Conservation (phyloP, 805 yeast genomes). For the Lachancea sp. region DNA sequence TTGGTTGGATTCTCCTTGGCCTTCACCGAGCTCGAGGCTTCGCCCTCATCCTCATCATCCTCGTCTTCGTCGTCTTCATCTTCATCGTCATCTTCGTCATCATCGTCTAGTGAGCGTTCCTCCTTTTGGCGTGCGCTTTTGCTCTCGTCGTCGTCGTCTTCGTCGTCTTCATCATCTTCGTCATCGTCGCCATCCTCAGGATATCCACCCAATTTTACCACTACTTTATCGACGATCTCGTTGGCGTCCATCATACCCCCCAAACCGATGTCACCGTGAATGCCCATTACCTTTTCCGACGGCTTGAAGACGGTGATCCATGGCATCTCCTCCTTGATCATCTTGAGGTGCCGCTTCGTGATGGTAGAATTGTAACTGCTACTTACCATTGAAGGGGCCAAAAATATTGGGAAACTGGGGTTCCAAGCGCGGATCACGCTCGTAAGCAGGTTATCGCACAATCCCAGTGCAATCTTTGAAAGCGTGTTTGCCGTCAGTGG, state of each 20-base stretch:
- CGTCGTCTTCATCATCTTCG: conserved; percentile 41
- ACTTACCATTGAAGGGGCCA: conserved; percentile 96
- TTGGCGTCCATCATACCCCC: conserved; percentile 99
- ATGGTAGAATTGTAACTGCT: conserved; percentile 85
- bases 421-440: conserved; percentile 95
- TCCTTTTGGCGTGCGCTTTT: conserved; percentile 30
- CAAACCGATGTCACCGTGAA: conserved; percentile 97
- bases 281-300: conserved; percentile 85
- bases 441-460: conserved; percentile 88
- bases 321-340: conserved; percentile 83
- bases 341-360: conserved; percentile 73
- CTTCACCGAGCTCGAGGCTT: too few relatives aligned
- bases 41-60: conserved; percentile 41
- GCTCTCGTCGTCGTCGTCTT: conserved; percentile 25
- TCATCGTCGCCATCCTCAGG: conserved; percentile 50
- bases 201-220: conserved; percentile 59
- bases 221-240: conserved; percentile 83
- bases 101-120: conserved; percentile 45
- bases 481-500: conserved; percentile 92
- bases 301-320: conserved; percentile 94
- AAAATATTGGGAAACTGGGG: conserved; percentile 75
- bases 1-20: neutral
- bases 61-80: conserved; percentile 40
- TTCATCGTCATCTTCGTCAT: conserved; percentile 41
- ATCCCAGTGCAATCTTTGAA: conserved; percentile 81